Evolutionary conservation across 1,284 basidiomycete species (phyloP), one percentile per base, ranked within the genome.

Genomic region (Xerocomus amazonicus): DNA sequence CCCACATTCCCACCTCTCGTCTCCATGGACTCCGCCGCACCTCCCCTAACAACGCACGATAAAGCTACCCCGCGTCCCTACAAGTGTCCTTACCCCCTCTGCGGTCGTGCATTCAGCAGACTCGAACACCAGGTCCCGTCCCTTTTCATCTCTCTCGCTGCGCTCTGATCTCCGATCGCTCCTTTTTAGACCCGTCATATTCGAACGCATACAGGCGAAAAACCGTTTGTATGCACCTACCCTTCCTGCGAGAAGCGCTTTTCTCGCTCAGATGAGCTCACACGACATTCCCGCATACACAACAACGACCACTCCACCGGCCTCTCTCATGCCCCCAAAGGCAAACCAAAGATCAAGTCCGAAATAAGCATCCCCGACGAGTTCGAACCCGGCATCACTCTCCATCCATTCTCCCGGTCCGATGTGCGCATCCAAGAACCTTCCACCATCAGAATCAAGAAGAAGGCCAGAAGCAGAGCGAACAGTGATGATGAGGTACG

Each of bases 211-310:
- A 99, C 96, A 0, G 96, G 96, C 59, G 96, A 98, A 70, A 97
- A 97, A 65, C 96, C 96, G 1, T 97, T 97, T 66, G 81, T 84
- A 31, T 99, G 96, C 78, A 89, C 84, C 1, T 92, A 90, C 69
- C 86, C 92, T 1, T 84, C 86, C n/a, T 99, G 96, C 78, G 95
- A 97, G 71, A 99, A 98, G 71, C 89, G 94, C 27, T 99, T 99
- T 72, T 96, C 92, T 29, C 86, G 96, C 55, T 95, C 92, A 16
- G 96, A 99, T 73, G 96, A 99, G 71, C 82, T 99, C 58, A 99
- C 96, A 19, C 82, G 96, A 50, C 96, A 99, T 65, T 88, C 92
- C 0, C 83, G 96, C 49, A 99, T 98, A 60, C 96, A 99, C 70
- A 85, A 72, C 58, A 83, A 79, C 58, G 75, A 83, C 61, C 70